Base-by-base conservation (phyloP, 805 yeast genomes). In the Cyberlindnera euphorbiiphila region DNA sequence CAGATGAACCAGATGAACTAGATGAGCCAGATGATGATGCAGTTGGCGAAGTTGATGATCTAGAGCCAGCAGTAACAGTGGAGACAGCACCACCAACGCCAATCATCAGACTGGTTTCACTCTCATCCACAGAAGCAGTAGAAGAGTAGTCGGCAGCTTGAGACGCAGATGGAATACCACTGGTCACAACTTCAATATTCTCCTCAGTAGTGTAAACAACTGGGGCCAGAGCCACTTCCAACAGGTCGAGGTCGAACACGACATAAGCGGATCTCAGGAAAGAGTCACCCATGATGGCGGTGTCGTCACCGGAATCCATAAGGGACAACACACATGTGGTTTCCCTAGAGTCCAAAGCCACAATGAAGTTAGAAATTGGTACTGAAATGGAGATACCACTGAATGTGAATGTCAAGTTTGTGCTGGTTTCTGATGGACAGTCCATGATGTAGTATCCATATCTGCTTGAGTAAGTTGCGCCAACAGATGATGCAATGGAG, bases 351-450 rank as follows among this genome's bases (percentile, higher is more conserved):
- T 49, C 49, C 5, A 58, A 46, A 10, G 53, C 45, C 25, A 60
- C 45, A 22, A 65, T 43, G 43, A 62, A 60, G 46, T 61, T 53
- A 4, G 43, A 25, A 13, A 75, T 52, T 20, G 85, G 81, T 7
- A 73, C 76, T 12, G 63, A 53, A 40, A 82, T 74, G 9, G 56
- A 51, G n/a, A 67, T 56, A 6, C 86, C 88, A 42, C 77, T 76
- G 60, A 83, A 76, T 9, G 76, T 43, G 45, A 57, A 47, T 3
- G 60, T 57, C 37, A 60, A 49, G 32, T 57, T 54, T n/a, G 43
- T 42, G 14, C 15, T 9, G 3, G 39, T 5, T 12, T 29, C 21
- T 12, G 41, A 19, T 16, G 49, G 49, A 55, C 88, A 82, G 5
- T 56, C 56, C 46, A 73, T 53, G 7, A 61, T 21, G 51, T 77